Evolutionary conservation across 2,329 filamentous ascomycete species (phyloP), one percentile per base, ranked within the genome.

Genomic region (Monosporascus cannonballus): DNA sequence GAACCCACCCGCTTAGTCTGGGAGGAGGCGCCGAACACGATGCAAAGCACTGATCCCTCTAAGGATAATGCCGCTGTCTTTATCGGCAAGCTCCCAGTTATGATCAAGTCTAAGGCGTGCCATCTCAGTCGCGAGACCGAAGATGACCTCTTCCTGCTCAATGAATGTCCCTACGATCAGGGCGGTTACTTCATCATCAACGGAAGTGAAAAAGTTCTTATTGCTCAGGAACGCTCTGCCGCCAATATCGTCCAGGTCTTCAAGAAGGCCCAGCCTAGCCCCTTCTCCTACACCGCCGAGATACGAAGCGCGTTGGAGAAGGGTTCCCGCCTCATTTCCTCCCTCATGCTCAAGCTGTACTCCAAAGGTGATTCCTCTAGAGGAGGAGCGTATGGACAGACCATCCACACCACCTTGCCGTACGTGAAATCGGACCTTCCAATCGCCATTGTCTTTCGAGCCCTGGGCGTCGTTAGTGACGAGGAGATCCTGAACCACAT

Each of bases 141-240:
- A 59, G 86, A 94, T 50, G 87, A 89, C 48, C 79, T 99, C 2
- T 97, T 96, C 69, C 80, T 89, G 47, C 86, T 95, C 71, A 96
- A 96, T 67, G 94, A 99, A 73, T 99, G 94, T 61, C 94, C 94
- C 1, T 99, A 96, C 70, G 94, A 99, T 66, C 94, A 96, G 67
- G 94, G 94, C 61, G 94, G 94, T 60, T 99, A 99, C 73, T 99
- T 99, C 67, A 90, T 99, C 64, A 99, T 99, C 79, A 99, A 99
- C 74, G 94, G 94, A 44, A 96, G 90, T 71, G 94, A 99, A 69
- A 99, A 99, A 78, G 94, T 99, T 22, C 76, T 99, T 61, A 99
- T 99, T 64, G 94, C 94, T 1, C 94, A 99, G 70, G 94, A 99
- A 72, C 88, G 94, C 57, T 96, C 92, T 68, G 94, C 94, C 41